phyloP scores from a whole-genome alignment of 345 rosid genomes.

The Melaleuca quinquenervia region DNA sequence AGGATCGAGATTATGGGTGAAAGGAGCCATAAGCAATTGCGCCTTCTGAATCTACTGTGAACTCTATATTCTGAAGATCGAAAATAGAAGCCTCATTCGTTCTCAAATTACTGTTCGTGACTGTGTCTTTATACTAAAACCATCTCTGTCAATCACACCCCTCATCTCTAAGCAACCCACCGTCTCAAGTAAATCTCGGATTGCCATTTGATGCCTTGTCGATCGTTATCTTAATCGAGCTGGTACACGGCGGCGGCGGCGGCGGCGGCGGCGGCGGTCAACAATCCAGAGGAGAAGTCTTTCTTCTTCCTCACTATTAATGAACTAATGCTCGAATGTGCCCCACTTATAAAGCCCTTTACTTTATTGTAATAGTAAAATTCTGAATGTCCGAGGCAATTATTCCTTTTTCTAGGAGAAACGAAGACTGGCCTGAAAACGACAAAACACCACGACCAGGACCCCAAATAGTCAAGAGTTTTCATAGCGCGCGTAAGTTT shows the following conservation, averaged over 20 bases:
- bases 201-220: accelerated
- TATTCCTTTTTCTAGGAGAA: neutral
- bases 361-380: neutral
- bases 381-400: neutral
- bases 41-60: neutral
- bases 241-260: neutral
- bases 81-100: neutral
- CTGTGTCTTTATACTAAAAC: neutral
- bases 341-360: neutral
- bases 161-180: neutral
- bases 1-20: neutral
- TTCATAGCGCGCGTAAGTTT: no score
- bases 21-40: neutral
- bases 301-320: accelerated
- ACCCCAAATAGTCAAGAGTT: neutral
- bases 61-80: neutral
- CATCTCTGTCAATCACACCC: neutral
- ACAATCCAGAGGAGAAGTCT: accelerated
- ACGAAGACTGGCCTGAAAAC: neutral
- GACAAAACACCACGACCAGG: neutral
- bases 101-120: no score
- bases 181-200: accelerated
- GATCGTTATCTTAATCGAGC: neutral
- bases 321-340: neutral
- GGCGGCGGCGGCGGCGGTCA: neutral